These are phyloP conservation scores for Glomus cerebriforme DNA, from an alignment of 192 early-diverging fungal species.

Conservation along the genomic window DNA sequence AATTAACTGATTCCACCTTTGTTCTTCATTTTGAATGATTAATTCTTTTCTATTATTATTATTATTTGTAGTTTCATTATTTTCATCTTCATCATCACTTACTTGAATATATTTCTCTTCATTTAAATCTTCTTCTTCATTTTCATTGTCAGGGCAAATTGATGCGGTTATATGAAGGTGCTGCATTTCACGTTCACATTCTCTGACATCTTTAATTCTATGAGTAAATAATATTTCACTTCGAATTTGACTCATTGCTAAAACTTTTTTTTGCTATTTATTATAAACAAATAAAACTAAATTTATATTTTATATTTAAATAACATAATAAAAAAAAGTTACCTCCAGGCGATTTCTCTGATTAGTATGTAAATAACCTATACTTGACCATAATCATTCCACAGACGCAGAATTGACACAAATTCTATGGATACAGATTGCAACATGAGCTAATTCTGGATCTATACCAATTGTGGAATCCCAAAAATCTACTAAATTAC, in stretches of 20 bases:
- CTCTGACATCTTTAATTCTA: neutral
- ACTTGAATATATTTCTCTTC: neutral
- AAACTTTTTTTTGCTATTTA: constrained; percentile 7
- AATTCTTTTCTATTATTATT: neutral
- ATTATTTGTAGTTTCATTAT: neutral
- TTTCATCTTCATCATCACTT: neutral
- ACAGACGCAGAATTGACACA: no score
- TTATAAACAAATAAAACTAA: neutral
- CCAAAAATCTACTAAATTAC: no score
- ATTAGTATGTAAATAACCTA: constrained; percentile 8
- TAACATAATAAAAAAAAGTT: neutral
- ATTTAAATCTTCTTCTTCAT: neutral
- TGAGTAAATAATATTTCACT: constrained; percentile 9
- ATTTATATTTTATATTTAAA: neutral
- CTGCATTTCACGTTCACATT: neutral
- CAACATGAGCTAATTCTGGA: no score
- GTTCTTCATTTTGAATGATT: neutral
- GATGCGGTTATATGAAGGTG: neutral
- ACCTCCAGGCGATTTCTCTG: neutral
- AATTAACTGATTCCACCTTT: neutral
- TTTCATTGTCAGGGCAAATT: neutral
- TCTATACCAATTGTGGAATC: no score
- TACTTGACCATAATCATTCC: no score
- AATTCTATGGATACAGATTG: no score
- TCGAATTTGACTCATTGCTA: constrained; percentile 18